Conservation (phyloP, 2,329 filamentous ascomycete genomes). For the Emydomyces testavorans region DNA sequence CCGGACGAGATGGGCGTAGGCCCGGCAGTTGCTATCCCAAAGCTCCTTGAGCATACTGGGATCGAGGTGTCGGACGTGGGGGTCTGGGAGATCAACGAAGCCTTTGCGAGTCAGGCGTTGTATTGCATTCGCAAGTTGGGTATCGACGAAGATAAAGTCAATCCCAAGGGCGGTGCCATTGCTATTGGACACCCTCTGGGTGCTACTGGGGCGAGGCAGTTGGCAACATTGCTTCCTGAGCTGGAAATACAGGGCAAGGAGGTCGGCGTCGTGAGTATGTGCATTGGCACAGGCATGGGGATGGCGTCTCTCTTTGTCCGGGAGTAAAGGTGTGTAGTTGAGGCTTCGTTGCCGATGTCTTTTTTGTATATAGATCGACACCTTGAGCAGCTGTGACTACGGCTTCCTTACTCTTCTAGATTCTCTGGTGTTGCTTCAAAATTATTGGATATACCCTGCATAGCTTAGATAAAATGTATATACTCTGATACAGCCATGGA, state of each 20-base stretch:
- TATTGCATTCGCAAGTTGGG: conserved; percentile 57
- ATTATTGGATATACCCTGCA: conserved; percentile 3
- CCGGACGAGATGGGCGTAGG: conserved; percentile 94
- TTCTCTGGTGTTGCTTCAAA: not conserved
- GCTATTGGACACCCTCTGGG: conserved; percentile 87
- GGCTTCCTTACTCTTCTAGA: not conserved
- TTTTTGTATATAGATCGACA: not conserved
- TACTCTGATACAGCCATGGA: not conserved
- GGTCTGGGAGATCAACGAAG: conserved; percentile 91
- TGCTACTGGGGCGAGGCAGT: conserved; percentile 72
- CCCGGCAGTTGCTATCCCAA: conserved; percentile 74
- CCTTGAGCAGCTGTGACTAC: not conserved
- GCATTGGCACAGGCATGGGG: conserved; percentile 70
- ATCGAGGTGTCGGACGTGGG: conserved; percentile 58
- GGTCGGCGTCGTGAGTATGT: conserved; percentile 84
- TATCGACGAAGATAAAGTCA: conserved; percentile 58
- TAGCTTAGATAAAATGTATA: not conserved
- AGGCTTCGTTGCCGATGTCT: not conserved
- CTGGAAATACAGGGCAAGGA: conserved; percentile 56
- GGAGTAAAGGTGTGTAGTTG: conserved; percentile 36
- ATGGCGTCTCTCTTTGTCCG: conserved; percentile 58
- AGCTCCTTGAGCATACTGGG: conserved; percentile 58
- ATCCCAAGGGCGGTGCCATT: conserved; percentile 87
- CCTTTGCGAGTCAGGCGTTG: conserved; percentile 52
- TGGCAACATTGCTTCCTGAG: conserved; percentile 61